Evolutionary conservation across 1,284 basidiomycete genomes (phyloP).

Genomic region (Puccinia horiana): DNA sequence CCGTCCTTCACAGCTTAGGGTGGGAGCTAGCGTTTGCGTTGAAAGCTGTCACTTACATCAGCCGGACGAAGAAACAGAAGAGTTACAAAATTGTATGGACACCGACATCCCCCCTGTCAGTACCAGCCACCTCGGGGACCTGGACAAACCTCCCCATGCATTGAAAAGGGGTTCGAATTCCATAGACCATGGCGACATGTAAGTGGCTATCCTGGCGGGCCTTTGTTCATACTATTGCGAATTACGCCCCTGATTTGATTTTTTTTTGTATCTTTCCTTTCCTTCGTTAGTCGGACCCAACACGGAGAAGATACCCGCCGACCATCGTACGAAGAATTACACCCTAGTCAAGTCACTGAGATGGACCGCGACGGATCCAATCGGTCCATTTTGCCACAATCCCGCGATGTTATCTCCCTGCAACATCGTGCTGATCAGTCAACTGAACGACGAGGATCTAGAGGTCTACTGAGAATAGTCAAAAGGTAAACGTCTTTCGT

Average conservation of each 20-base stretch:
- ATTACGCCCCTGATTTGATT: neutral
- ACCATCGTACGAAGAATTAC: neutral
- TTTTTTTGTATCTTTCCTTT: neutral
- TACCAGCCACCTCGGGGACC: neutral
- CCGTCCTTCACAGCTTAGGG: neutral
- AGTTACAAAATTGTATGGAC: constrained; percentile 1
- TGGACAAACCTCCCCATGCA: neutral
- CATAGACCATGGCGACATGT: neutral
- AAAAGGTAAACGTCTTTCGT: neutral
- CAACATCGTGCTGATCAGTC: neutral
- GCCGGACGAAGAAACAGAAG: constrained; percentile 20
- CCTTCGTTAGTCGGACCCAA: neutral
- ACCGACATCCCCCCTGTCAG: neutral
- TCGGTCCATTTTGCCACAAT: neutral
- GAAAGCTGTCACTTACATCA: neutral
- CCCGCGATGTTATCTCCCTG: neutral
- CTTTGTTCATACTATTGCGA: neutral
- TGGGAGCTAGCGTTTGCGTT: neutral
- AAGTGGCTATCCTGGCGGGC: neutral
- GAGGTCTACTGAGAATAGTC: constrained; percentile 1
- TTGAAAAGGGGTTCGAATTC: neutral
- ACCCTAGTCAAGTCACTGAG: neutral
- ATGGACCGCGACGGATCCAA: neutral
- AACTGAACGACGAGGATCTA: neutral
- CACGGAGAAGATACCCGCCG: neutral